Percentiles rank a stretch among this genome's conserved stretches.
These are phyloP conservation scores for Penicillium sp. DNA, from an alignment of 2,329 filamentous ascomycete species.

Conservation along the genomic window DNA sequence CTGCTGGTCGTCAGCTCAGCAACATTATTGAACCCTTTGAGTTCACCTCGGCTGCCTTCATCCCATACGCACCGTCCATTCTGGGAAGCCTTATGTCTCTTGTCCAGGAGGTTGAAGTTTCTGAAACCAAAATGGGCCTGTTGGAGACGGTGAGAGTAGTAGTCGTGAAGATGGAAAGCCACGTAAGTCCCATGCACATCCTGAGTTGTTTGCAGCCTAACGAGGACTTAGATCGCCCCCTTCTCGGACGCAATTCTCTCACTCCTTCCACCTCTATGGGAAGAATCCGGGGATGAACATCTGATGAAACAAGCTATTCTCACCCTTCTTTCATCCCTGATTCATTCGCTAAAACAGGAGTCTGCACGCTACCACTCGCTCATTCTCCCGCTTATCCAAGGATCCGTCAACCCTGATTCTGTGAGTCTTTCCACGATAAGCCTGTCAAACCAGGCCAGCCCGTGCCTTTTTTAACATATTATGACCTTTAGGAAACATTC, in stretches of 20 bases:
- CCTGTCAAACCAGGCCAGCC: neutral
- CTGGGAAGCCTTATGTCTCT: conserved; percentile 73
- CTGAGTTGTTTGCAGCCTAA: neutral
- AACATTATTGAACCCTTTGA: conserved; percentile 80
- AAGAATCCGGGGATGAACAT: conserved; percentile 79
- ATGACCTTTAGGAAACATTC: conserved; percentile 55
- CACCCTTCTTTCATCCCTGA: conserved; percentile 78
- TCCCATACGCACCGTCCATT: conserved; percentile 73
- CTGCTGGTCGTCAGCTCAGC: conserved; percentile 81
- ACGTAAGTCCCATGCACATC: conserved; percentile 45
- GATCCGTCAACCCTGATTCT: conserved; percentile 75
- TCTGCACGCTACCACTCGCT: conserved; percentile 77
- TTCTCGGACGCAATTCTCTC: conserved; percentile 79
- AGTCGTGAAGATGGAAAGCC: conserved; percentile 77
- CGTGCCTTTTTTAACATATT: neutral
- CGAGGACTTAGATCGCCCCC: conserved; percentile 53
- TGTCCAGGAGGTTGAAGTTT: conserved; percentile 75
- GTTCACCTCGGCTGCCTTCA: conserved; percentile 72
- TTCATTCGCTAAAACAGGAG: conserved; percentile 78
- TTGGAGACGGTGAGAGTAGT: conserved; percentile 82
- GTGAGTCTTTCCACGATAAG: conserved; percentile 42
- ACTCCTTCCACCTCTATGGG: conserved; percentile 80
- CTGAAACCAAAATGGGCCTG: conserved; percentile 88
- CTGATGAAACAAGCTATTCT: conserved; percentile 93
- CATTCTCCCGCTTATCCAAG: conserved; percentile 78